These are phyloP conservation scores for Skeletonema grethae DNA, from an alignment of 108 stramenopile species.

Conservation along the genomic window DNA sequence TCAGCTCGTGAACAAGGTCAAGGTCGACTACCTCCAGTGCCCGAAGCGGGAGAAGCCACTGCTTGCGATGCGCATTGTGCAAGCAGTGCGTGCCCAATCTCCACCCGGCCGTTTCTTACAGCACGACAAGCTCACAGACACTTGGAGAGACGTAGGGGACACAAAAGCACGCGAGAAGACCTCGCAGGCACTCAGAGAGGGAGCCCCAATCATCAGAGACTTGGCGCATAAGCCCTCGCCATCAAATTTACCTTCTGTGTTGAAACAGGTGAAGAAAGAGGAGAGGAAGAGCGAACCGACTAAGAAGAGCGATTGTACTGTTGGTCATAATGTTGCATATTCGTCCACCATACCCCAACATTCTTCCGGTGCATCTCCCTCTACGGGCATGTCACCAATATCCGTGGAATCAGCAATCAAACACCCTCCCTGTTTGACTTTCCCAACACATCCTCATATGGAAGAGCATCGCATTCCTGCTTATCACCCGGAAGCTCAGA, in stretches of 20 bases:
- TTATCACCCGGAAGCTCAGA: neutral
- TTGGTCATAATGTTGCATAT: neutral
- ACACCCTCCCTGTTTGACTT: neutral
- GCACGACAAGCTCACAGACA: slow-evolving; percentile 66
- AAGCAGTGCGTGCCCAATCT: slow-evolving; percentile 80
- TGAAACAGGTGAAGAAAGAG: slow-evolving; percentile 36
- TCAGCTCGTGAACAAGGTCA: slow-evolving; percentile 56
- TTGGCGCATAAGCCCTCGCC: slow-evolving; percentile 13
- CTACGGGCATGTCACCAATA: neutral
- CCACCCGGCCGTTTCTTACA: slow-evolving; percentile 87
- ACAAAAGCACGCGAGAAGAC: slow-evolving; percentile 77
- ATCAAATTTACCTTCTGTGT: slow-evolving; percentile 8
- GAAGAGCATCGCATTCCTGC: neutral
- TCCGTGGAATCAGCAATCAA: neutral
- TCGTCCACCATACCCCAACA: neutral
- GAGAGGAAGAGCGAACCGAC: slow-evolving; percentile 10
- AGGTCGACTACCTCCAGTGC: slow-evolving; percentile 61
- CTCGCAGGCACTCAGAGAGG: slow-evolving; percentile 81
- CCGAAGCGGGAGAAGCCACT: slow-evolving; percentile 83
- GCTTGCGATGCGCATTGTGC: slow-evolving; percentile 76
- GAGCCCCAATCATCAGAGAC: slow-evolving; percentile 74
- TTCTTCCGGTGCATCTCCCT: neutral
- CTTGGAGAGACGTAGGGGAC: slow-evolving; percentile 86
- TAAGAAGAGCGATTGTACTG: slow-evolving; percentile 10
- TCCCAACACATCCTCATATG: neutral